Evolutionary conservation across 2,329 filamentous ascomycete genomes (phyloP), one percentile per base, ranked within the genome.

Genomic region (Exophiala aquamarina): DNA sequence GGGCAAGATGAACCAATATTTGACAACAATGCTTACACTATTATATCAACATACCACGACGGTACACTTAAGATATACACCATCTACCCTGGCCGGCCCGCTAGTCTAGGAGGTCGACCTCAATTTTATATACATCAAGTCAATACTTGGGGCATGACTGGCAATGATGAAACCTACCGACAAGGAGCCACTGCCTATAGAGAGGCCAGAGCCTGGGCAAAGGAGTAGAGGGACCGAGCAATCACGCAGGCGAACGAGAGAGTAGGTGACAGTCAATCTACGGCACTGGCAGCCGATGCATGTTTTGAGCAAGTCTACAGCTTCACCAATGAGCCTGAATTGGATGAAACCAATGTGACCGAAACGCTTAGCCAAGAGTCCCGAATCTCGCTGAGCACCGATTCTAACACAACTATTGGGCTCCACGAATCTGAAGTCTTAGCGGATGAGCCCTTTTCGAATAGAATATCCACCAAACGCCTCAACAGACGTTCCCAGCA

Each of bases 61-160:
- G 66, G 69, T 34, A 13, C 2, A 9, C 67, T 75, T 13, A 53
- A 63, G 50, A 49, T 74, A 39, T 73, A 66, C 47, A 61, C 69
- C 40, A 64, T 66, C 54, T 63, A 73, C 51, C 17, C 59, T 41
- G 66, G 61, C n/a, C 59, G 59, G 36, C 65, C 68, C 38, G 55
- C 44, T 8, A 57, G 15, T 17, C 48, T 60, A 39, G 63, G 53
- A 52, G 63, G 50, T 56, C 64, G 41, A 19, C 67, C 65, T 4
- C 63, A 64, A 58, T 74, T 72, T 54, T 59, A 70, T 36, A 73
- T 73, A 65, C 69, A 65, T 19, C 56, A 64, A 41, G 3, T 74
- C 1, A 41, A 50, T 0, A 29, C 17, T 1, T 71, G 32, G 21
- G 46, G 2, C 2, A 49, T 73, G 57, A 67, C 61, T 3, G 48